Conservation (phyloP, 116 monocot genomes). For the Iris pallida region DNA sequence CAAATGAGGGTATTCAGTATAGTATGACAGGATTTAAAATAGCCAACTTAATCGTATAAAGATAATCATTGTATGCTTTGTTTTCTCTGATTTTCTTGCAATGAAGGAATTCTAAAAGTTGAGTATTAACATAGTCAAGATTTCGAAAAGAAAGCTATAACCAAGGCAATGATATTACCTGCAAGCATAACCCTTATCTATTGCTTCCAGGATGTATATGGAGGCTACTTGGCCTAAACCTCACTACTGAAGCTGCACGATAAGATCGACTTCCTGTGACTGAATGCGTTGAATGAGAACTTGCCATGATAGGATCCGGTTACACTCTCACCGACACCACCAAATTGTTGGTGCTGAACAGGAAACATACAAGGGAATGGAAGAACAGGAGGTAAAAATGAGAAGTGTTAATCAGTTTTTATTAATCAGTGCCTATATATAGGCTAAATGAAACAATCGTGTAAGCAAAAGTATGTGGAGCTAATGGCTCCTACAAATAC, state of each 20-base stretch:
- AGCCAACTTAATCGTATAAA: neutral
- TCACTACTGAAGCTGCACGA: slow-evolving; percentile 61
- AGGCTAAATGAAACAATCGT: too few relatives aligned
- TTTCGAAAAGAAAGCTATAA: slow-evolving; percentile 49
- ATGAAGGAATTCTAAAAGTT: neutral
- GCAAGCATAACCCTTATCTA: slow-evolving; percentile 52
- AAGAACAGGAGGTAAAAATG: too few relatives aligned
- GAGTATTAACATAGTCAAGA: slow-evolving; percentile 3
- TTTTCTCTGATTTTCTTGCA: neutral
- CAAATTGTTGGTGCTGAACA: too few relatives aligned
- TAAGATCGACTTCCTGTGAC: slow-evolving; percentile 80
- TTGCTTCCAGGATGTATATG: slow-evolving; percentile 60
- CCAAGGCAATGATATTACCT: slow-evolving; percentile 45
- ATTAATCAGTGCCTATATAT: too few relatives aligned
- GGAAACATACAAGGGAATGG: too few relatives aligned
- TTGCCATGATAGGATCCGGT: slow-evolving; percentile 89
- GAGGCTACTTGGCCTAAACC: slow-evolving; percentile 63
- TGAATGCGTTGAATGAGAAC: slow-evolving; percentile 83
- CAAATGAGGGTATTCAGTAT: too few relatives aligned
- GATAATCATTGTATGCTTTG: neutral
- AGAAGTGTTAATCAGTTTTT: too few relatives aligned
- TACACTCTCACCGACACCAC: slow-evolving; percentile 88
- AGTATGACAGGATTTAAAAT: neutral
- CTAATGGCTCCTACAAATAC: too few relatives aligned
- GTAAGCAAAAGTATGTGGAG: too few relatives aligned